Evolutionary conservation across 768 basidiomycete genomes (phyloP).

Genomic region (Russula abietina): DNA sequence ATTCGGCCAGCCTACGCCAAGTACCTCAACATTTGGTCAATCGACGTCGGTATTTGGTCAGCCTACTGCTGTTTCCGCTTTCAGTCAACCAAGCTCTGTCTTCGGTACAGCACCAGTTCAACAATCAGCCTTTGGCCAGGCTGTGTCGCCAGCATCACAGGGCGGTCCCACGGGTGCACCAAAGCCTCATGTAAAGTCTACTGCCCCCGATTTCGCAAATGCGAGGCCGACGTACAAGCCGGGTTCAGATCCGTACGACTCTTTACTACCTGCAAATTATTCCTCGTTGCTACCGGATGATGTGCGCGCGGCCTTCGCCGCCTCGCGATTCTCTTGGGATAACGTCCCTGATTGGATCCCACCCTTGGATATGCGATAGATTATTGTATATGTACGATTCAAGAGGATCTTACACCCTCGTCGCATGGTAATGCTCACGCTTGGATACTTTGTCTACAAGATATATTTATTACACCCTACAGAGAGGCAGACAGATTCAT

Average conservation of each 20-base stretch:
- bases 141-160: constrained; percentile 13
- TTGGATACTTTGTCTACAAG: not conserved
- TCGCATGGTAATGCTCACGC: not conserved
- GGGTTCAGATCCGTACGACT: constrained; percentile 49
- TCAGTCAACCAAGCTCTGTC: constrained; percentile 41
- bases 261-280: constrained; percentile 52
- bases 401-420: not conserved
- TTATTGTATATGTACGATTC: not conserved
- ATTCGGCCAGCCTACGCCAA: constrained; percentile 26
- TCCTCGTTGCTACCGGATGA: constrained; percentile 42
- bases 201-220: constrained; percentile 31
- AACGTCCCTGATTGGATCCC: constrained; percentile 68
- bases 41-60: constrained; percentile 31
- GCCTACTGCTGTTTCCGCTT: constrained; percentile 39
- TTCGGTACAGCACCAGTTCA: constrained; percentile 33
- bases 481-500: constrained; percentile 1
- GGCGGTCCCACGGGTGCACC: not conserved
- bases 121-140: constrained; percentile 6
- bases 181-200: constrained; percentile 22
- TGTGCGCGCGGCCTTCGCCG: constrained; percentile 47
- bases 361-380: constrained; percentile 50
- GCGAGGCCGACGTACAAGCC: constrained; percentile 37
- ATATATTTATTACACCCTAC: constrained; percentile 9
- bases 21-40: constrained; percentile 32
- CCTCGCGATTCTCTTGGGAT: constrained; percentile 52